Base-by-base conservation (phyloP, 2,329 filamentous ascomycete genomes). In the Akanthomyces dipterigenus region DNA sequence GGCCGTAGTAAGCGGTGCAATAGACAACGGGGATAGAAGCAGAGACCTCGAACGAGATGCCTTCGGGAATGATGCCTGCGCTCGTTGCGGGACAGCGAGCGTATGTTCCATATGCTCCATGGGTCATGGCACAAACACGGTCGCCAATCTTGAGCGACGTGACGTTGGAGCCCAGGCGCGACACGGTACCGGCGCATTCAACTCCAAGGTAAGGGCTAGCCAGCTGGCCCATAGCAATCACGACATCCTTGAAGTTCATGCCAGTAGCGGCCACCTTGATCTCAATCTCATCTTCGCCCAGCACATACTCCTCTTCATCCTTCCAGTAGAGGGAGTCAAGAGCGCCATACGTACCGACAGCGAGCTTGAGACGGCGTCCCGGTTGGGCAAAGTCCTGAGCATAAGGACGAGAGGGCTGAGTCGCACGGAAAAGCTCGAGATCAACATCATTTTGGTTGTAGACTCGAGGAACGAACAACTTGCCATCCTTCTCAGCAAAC, bases 81-180 rank as follows among this genome's bases (percentile, higher is more conserved):
- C 72, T 69, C 18, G 70, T 67, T 22, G 70, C 71, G 46, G 65
- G 66, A 3, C 73, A 73, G n/a, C 70, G 69, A 3, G 72, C 65
- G 43, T 67, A 69, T 5, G 70, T 75, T 18, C 72, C 68, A 53
- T 74, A 74, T 1, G 71, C 72, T 4, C 73, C 72, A 1, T 69
- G 60, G 0, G 67, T 75, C 68, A 72, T 68, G 45, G 71, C 71
- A 14, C 91, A 91, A 14, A 96, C 87, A 65, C 89, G 86, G 75
- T 96, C 91, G 61, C 91, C 91, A 5, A 81, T 68, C 63, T 83
- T 76, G 62, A 93, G 81, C 26, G 74, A 76, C n/a, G 75, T 83
- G 2, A 90, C 86, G 4, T 76, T 78, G 1, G 81, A 73, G 8
- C 90, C 90, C 16, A 90, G 76, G 0, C 74, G 72, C 36, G 77